Percentiles rank a stretch among this genome's conserved stretches.
Conservation (phyloP, 1,284 basidiomycete species). For the Sporisorium sorghi region DNA sequence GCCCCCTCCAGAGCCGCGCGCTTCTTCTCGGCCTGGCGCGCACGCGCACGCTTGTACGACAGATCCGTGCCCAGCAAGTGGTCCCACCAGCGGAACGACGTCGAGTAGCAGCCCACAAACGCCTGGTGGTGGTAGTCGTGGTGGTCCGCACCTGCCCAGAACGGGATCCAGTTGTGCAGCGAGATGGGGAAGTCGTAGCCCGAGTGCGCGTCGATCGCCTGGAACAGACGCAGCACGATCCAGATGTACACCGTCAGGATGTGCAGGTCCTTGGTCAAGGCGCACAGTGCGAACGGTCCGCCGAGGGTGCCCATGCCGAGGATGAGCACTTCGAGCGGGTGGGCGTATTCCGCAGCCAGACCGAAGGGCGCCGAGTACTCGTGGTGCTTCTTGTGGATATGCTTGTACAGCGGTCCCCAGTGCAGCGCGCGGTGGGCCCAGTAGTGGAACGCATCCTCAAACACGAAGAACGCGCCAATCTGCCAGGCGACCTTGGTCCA, state of each 20-base stretch:
- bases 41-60: conserved; percentile 64
- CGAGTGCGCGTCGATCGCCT: conserved; percentile 96
- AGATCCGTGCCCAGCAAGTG: conserved; percentile 65
- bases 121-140: conserved; percentile 75
- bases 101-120: conserved; percentile 65
- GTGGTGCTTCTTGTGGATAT: conserved; percentile 95
- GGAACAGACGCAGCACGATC: conserved; percentile 93
- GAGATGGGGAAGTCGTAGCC: conserved; percentile 84
- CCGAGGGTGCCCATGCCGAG: conserved; percentile 86
- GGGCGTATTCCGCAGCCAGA: conserved; percentile 96
- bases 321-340: conserved; percentile 92
- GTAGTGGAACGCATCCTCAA: conserved; percentile 91
- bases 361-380: conserved; percentile 97
- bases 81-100: conserved; percentile 69
- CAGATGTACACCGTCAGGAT: conserved; percentile 93
- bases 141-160: conserved; percentile 99
- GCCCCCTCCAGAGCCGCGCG: conserved; percentile 33
- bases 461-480: conserved; percentile 90
- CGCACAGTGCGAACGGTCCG: conserved; percentile 87
- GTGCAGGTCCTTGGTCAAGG: conserved; percentile 74
- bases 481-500: conserved; percentile 74
- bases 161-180: conserved; percentile 90
- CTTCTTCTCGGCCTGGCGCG: conserved; percentile 66
- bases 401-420: conserved; percentile 90
- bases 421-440: conserved; percentile 88